Evolutionary conservation across 805 yeast species (phyloP).

Genomic region (Schizosaccharomyces octosporus): DNA sequence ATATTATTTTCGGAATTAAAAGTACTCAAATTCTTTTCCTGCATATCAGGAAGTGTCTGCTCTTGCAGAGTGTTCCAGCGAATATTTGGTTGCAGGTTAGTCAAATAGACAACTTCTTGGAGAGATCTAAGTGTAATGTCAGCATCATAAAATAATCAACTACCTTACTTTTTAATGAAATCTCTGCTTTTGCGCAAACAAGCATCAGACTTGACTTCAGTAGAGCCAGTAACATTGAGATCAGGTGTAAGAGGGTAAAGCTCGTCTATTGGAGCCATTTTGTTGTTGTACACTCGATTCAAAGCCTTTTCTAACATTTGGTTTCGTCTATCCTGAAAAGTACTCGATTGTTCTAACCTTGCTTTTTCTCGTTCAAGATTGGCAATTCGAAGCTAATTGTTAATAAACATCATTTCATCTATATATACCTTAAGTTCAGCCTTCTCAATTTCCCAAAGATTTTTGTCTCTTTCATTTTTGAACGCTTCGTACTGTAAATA

Average conservation of each 20-base stretch:
- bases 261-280: neutral
- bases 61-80: neutral
- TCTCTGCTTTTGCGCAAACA: neutral
- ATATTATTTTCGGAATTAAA: neutral
- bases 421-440: conserved; percentile 30
- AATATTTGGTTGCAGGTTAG: conserved; percentile 4
- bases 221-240: neutral
- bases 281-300: conserved; percentile 5
- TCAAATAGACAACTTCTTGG: conserved; percentile 13
- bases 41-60: neutral
- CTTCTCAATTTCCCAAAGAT: conserved; percentile 34
- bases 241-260: neutral
- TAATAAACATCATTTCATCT: neutral
- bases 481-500: conserved; percentile 40
- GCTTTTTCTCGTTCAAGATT: conserved; percentile 30
- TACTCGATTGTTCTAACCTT: conserved; percentile 13
- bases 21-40: no score
- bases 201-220: neutral
- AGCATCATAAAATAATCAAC: neutral
- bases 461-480: conserved; percentile 32
- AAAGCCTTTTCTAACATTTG: conserved; percentile 12
- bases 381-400: conserved; percentile 18
- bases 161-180: neutral
- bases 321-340: conserved; percentile 11
- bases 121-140: neutral